Conservation (phyloP, 2,329 filamentous ascomycete genomes). For the Epichloe hybrida region DNA sequence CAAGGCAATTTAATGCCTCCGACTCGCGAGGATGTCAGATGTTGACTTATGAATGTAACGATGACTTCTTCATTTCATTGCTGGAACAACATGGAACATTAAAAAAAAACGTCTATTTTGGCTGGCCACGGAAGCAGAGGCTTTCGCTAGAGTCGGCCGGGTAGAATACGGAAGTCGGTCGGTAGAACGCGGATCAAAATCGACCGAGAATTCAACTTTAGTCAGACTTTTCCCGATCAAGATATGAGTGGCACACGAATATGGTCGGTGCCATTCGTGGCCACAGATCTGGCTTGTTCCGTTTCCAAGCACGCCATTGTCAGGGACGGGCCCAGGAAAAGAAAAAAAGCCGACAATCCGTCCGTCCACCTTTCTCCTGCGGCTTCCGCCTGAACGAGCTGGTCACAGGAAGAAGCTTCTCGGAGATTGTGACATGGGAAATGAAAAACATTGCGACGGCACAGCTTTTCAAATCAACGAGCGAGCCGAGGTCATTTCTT, state of each 20-base stretch:
- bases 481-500: too few relatives aligned
- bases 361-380: background rate
- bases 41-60: too few relatives aligned
- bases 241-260: background rate
- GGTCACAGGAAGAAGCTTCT: too few relatives aligned
- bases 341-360: background rate
- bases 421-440: too few relatives aligned
- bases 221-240: background rate
- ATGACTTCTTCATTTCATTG: background rate
- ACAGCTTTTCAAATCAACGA: too few relatives aligned
- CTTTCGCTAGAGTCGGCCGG: background rate
- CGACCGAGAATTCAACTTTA: background rate
- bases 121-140: background rate
- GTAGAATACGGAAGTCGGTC: constrained; percentile 1
- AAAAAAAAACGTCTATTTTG: background rate
- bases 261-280: background rate
- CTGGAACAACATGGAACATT: background rate
- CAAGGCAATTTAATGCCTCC: too few relatives aligned
- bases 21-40: too few relatives aligned
- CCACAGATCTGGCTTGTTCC: background rate
- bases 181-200: background rate
- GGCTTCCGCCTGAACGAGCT: too few relatives aligned
- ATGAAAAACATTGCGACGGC: too few relatives aligned
- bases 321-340: constrained; percentile 1
- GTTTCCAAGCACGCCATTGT: constrained; percentile 7